Evolutionary conservation across 345 rosid species (phyloP).

Genomic region (Boechera divaricarpa): DNA sequence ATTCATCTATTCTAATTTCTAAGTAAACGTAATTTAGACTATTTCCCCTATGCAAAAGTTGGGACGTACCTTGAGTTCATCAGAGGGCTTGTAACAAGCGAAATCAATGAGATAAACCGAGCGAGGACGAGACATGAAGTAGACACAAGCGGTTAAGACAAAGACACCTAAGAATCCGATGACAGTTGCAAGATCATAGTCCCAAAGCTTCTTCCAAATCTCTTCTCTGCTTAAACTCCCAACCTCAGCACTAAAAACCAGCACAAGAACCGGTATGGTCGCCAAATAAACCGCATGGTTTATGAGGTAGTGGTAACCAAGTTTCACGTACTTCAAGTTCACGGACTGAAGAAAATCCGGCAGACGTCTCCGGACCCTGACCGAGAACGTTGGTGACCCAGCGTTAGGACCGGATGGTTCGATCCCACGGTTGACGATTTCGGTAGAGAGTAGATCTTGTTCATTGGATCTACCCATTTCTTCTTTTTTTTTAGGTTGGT

Average conservation of each 20-base stretch:
- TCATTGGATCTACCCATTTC: slow-evolving; percentile 56
- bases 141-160: slow-evolving; percentile 70
- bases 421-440: slow-evolving; percentile 90
- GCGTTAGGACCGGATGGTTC: slow-evolving; percentile 91
- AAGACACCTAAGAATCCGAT: slow-evolving; percentile 68
- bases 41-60: background rate
- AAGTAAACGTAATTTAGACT: background rate
- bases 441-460: slow-evolving; percentile 84
- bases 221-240: slow-evolving; percentile 85
- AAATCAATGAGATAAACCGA: slow-evolving; percentile 87
- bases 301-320: slow-evolving; percentile 95
- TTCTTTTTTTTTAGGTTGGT: background rate
- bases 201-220: slow-evolving; percentile 87
- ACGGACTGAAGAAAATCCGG: slow-evolving; percentile 97
- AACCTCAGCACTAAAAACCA: slow-evolving; percentile 86
- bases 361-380: slow-evolving; percentile 82
- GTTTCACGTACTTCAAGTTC: slow-evolving; percentile 88
- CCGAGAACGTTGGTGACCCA: slow-evolving; percentile 86
- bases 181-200: slow-evolving; percentile 79
- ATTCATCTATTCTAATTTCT: background rate
- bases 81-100: slow-evolving; percentile 76
- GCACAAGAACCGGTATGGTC: slow-evolving; percentile 78
- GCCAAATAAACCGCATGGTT: slow-evolving; percentile 92
- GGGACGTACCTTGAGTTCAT: slow-evolving; percentile 75
- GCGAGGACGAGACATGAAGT: slow-evolving; percentile 85